phyloP scores from a whole-genome alignment of 805 yeast genomes.

The Candida golubevii region DNA sequence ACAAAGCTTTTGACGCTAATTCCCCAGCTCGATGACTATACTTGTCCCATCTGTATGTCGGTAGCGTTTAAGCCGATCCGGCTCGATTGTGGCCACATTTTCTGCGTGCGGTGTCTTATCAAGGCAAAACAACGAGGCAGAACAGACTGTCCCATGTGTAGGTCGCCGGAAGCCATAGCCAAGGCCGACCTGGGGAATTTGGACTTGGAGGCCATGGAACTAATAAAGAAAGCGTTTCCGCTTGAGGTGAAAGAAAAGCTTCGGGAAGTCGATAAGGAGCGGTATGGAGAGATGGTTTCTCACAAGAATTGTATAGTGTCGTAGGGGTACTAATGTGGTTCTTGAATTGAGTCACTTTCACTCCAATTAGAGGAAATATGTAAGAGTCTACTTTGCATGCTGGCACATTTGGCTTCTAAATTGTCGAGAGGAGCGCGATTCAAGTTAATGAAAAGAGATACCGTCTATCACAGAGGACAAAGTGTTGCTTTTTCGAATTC shows the following conservation, averaged over 20 bases:
- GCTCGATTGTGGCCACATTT: constrained; percentile 59
- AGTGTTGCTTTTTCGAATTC: no score
- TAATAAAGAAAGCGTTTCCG: constrained; percentile 61
- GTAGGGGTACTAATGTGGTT: no score
- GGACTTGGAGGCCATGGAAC: constrained; percentile 48
- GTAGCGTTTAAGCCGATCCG: constrained; percentile 71
- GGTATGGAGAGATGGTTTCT: constrained; percentile 29
- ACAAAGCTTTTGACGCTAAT: constrained; percentile 49
- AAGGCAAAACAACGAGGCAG: constrained; percentile 58
- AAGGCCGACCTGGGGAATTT: constrained; percentile 57
- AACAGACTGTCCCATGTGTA: constrained; percentile 65
- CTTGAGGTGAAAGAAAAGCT: constrained; percentile 60
- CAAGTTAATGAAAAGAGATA: no score
- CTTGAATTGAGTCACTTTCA: no score
- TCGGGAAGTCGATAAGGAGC: constrained; percentile 44
- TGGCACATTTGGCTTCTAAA: no score
- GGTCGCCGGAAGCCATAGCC: constrained; percentile 47
- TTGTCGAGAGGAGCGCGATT: no score
- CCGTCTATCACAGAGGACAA: no score
- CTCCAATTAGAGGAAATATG: no score
- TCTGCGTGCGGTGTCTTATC: constrained; percentile 69
- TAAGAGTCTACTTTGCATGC: no score
- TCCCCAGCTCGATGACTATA: constrained; percentile 73
- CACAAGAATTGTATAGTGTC: constrained; percentile 17
- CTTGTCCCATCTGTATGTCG: constrained; percentile 68